Conservation (phyloP, 2,329 filamentous ascomycete genomes). For the Cladosporium halotolerans region DNA sequence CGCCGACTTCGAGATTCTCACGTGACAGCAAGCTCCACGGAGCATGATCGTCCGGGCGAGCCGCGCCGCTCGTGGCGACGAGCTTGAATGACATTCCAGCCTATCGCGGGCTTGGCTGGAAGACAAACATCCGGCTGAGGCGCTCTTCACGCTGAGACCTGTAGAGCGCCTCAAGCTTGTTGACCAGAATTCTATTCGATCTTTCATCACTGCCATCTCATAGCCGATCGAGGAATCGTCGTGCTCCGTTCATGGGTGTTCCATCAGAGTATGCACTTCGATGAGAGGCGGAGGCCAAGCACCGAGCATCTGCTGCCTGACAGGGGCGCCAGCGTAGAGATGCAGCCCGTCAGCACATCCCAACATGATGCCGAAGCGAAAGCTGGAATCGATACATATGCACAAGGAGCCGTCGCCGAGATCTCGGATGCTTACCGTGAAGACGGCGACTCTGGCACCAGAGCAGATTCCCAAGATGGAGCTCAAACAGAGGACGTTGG, state of each 20-base stretch:
- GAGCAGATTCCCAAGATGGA: neutral
- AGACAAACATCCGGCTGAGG: neutral
- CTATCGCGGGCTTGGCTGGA: neutral
- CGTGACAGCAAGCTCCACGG: neutral
- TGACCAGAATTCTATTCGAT: too few relatives aligned
- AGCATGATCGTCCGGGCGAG: neutral
- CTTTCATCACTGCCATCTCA: neutral
- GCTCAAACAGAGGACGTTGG: neutral
- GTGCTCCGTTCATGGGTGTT: neutral
- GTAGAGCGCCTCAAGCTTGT: neutral
- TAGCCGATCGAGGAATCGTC: neutral
- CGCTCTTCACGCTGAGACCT: neutral
- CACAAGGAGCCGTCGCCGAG: neutral
- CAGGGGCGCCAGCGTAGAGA: slow-evolving; percentile 1
- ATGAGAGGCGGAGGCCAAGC: slow-evolving; percentile 9
- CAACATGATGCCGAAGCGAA: neutral
- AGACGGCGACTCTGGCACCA: neutral
- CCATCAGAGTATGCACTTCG: slow-evolving; percentile 6
- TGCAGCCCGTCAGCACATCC: neutral
- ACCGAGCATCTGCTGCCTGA: slow-evolving; percentile 6
- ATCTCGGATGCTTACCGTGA: neutral
- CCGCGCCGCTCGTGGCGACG: neutral
- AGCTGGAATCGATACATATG: neutral
- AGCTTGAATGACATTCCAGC: neutral
- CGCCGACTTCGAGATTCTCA: neutral